Percentiles rank a stretch among this genome's conserved stretches.
These are phyloP conservation scores for Rosa rugosa DNA, from an alignment of 306 rosid genomes.

Conservation along the genomic window DNA sequence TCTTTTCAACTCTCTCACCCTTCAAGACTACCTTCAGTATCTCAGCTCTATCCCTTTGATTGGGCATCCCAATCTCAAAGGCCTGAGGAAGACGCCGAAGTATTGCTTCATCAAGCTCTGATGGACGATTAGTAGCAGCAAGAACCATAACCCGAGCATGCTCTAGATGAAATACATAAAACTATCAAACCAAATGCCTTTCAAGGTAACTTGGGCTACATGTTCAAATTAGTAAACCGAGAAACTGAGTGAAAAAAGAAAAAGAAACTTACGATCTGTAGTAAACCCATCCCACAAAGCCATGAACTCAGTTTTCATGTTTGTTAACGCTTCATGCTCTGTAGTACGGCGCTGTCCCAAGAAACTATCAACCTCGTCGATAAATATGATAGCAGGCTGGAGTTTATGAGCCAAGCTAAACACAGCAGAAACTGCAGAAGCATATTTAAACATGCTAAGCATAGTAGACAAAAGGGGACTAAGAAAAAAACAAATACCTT, in stretches of 20 bases:
- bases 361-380: slow-evolving; percentile 98
- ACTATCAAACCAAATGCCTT: slow-evolving; percentile 10
- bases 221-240: slow-evolving; percentile 8
- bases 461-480: not conserved
- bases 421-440: slow-evolving; percentile 82
- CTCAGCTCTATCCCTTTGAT: slow-evolving; percentile 69
- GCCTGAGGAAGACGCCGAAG: slow-evolving; percentile 99
- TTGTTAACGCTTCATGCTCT: slow-evolving; percentile 93
- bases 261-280: slow-evolving; percentile 75
- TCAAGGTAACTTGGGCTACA: slow-evolving; percentile 21
- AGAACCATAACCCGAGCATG: slow-evolving; percentile 96
- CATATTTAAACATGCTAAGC: slow-evolving; percentile 15
- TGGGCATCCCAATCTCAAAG: slow-evolving; percentile 89
- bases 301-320: slow-evolving; percentile 99
- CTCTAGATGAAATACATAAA: slow-evolving; percentile 39
- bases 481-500: not conserved
- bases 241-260: not conserved
- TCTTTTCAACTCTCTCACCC: slow-evolving; percentile 66
- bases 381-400: slow-evolving; percentile 97
- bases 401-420: slow-evolving; percentile 97
- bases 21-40: slow-evolving; percentile 79
- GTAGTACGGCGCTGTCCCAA: slow-evolving; percentile 92
- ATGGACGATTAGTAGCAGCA: slow-evolving; percentile 97
- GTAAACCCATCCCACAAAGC: slow-evolving; percentile 98
- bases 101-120: slow-evolving; percentile 98